Conservation (phyloP, 2,329 filamentous ascomycete species). For the Beauveria pseudobassiana region DNA sequence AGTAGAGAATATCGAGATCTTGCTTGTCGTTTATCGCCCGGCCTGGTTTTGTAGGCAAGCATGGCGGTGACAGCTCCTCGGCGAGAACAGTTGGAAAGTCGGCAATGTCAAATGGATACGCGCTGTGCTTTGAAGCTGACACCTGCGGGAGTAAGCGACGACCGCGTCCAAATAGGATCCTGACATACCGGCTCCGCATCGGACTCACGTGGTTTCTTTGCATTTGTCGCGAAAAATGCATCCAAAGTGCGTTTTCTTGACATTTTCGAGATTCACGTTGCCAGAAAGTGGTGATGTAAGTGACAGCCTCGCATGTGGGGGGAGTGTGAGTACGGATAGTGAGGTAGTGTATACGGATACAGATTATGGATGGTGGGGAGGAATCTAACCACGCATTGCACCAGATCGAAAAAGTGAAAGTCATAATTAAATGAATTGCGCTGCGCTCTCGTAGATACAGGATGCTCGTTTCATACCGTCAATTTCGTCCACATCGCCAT, state of each 20-base stretch:
- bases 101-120: constrained; percentile 45
- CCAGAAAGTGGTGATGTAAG: constrained; percentile 7
- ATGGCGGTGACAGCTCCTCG: constrained; percentile 31
- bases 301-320: not conserved
- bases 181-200: not conserved
- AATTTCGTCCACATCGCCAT: not conserved
- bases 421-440: not conserved
- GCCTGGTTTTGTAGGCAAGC: constrained; percentile 44
- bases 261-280: constrained; percentile 15
- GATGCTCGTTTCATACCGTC: not conserved
- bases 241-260: constrained; percentile 58
- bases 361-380: not conserved
- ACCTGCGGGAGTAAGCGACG: constrained; percentile 14
- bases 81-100: constrained; percentile 32
- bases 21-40: constrained; percentile 56
- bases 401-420: too few species aligned
- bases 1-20: constrained; percentile 68
- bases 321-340: not conserved
- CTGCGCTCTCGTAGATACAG: not conserved
- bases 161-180: not conserved
- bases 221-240: constrained; percentile 53
- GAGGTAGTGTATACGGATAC: not conserved
- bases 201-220: constrained; percentile 26
- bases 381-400: not conserved
- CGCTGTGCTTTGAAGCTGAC: constrained; percentile 30